Base-by-base conservation (phyloP, 2,329 filamentous ascomycete species). In the Talaromyces sp. region DNA sequence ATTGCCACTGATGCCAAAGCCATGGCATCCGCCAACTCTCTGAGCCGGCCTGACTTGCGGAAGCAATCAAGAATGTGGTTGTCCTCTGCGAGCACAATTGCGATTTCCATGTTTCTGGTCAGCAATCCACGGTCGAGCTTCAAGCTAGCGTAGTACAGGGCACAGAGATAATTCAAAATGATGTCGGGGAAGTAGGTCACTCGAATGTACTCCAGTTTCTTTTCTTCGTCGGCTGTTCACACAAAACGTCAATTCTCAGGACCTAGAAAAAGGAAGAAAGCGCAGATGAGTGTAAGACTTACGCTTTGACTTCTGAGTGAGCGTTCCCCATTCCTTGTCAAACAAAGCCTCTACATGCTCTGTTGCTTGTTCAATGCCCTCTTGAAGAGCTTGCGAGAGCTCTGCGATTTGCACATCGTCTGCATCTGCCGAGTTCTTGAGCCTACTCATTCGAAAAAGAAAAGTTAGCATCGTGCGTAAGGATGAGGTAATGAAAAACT, bases 31-130 rank as follows among this genome's bases (percentile, higher is more conserved):
- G 93, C 84, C 44, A 95, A 80, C 77, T 93, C 90, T 69, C 85
- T 84, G 86, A 93, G 89, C 54, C 89, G 84, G 35, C 83, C 83
- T 2, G 86, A 83, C 61, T 83, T 81, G 61, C 87, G 75, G 68
- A 95, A 90, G 50, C 85, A 83, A 25, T 80, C 76, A 1, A 88
- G 85, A 44, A 93, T 76, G 67, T 88, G 87, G 25, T 87, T 87
- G 64, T 83, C 84, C 66, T 87, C 85, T 62, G 89, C 86, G 1
- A 93, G 91, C 58, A 96, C 84, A 1, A 87, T 86, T 1, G 92
- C 88, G 16, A 99, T 81, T 64, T 96, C 91, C 90, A 99, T 93
- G 69, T 88, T 90, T 71, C 93, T 88, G 28, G 95, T 83, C 18
- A 96, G 82, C 67, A 89, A 85, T 63, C 93, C 90, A 48, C 92